Conservation (phyloP, 495 filamentous ascomycete species). For the Hypoxylon lienhwacheense region DNA sequence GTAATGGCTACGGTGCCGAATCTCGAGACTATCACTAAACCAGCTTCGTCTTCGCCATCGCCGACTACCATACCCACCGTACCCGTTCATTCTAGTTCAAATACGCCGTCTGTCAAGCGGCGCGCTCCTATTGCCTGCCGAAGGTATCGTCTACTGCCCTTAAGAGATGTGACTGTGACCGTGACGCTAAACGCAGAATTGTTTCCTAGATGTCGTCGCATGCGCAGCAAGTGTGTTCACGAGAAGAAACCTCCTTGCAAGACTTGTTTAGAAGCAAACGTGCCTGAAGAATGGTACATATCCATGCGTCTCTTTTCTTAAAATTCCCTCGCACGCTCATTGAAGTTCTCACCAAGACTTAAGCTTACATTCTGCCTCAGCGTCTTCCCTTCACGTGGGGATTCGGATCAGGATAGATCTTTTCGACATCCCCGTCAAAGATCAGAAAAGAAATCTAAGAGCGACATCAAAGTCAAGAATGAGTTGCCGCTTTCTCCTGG, state of each 20-base stretch:
- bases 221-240: slow-evolving; percentile 54
- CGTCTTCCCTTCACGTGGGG: slow-evolving; percentile 49
- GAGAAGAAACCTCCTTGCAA: slow-evolving; percentile 51
- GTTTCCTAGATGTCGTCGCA: slow-evolving; percentile 49
- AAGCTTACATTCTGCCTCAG: slow-evolving; percentile 29
- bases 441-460: slow-evolving; percentile 45
- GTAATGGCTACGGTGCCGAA: slow-evolving; percentile 17
- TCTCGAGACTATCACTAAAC: slow-evolving; percentile 14
- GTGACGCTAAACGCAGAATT: not conserved
- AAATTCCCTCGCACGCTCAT: too few species aligned
- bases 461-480: slow-evolving; percentile 44
- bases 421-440: slow-evolving; percentile 52
- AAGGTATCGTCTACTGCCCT: slow-evolving; percentile 41
- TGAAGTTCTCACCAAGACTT: not conserved
- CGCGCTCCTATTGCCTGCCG: slow-evolving; percentile 54
- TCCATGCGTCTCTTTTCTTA: too few species aligned
- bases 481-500: slow-evolving; percentile 39
- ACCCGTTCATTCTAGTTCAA: slow-evolving; percentile 10
- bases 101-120: slow-evolving; percentile 42
- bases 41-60: slow-evolving; percentile 18
- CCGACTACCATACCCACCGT: slow-evolving; percentile 15
- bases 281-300: slow-evolving; percentile 48
- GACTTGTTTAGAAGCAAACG: slow-evolving; percentile 47
- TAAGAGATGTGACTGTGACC: not conserved
- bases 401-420: slow-evolving; percentile 47